Evolutionary conservation across 2,329 filamentous ascomycete species (phyloP).

Genomic region (Dactylellina haptotyla): DNA sequence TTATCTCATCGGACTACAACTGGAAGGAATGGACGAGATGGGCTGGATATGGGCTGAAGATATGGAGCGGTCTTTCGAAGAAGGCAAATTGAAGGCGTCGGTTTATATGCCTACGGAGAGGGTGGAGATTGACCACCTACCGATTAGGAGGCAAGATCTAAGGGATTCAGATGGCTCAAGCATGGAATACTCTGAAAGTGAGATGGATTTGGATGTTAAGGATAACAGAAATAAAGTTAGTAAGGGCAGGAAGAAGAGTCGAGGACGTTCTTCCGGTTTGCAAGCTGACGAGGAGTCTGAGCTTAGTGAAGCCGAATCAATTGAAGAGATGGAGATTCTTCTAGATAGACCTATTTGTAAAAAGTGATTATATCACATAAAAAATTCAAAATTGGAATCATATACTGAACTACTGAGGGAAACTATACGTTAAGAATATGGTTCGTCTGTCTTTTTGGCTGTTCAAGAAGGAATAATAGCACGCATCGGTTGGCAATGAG

Average conservation of each 20-base stretch:
- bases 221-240: neutral
- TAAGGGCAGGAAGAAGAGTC: neutral
- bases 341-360: no score
- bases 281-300: neutral
- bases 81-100: slow-evolving; percentile 30
- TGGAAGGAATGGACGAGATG: slow-evolving; percentile 41
- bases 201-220: neutral
- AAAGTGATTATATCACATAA: no score
- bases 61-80: slow-evolving; percentile 34
- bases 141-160: neutral
- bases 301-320: neutral
- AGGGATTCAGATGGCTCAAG: neutral
- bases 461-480: no score
- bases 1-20: slow-evolving; percentile 35
- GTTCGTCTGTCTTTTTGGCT: no score
- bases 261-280: neutral
- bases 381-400: no score
- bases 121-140: neutral
- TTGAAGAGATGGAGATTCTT: slow-evolving; percentile 1
- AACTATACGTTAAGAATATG: no score
- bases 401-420: no score
- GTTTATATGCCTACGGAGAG: slow-evolving; percentile 20
- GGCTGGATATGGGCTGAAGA: slow-evolving; percentile 52
- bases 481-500: no score
- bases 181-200: no score